Percentiles rank a stretch among this genome's conserved stretches.
These are phyloP conservation scores for Salix koriyanagi DNA, from an alignment of 345 rosid species.

Conservation along the genomic window DNA sequence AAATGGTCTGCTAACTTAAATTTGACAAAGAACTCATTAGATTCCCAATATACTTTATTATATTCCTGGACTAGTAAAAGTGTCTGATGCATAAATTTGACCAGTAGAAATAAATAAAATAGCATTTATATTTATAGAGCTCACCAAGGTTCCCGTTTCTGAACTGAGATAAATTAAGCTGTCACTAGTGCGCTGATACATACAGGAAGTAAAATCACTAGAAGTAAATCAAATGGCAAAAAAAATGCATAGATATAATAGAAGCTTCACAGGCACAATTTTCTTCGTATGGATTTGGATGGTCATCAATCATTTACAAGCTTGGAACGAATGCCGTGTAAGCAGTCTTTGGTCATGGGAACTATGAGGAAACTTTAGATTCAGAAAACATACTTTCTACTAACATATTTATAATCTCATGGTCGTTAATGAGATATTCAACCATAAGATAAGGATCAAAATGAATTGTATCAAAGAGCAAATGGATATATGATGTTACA, in stretches of 20 bases:
- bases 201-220: constrained; percentile 13
- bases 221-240: not conserved
- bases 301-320: not conserved
- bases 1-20: not conserved
- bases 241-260: not conserved
- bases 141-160: constrained; percentile 77
- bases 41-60: not conserved
- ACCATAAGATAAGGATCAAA: not conserved
- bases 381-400: not conserved
- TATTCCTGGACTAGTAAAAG: not conserved
- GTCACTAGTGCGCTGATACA: constrained; percentile 59
- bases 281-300: not conserved
- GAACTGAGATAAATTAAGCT: constrained; percentile 40
- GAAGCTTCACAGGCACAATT: not conserved
- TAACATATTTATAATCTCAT: not conserved
- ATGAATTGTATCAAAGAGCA: not conserved
- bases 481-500: not conserved
- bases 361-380: not conserved
- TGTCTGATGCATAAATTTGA: not conserved
- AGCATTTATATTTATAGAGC: constrained; percentile 23
- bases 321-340: not conserved
- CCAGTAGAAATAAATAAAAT: not conserved
- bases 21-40: not conserved
- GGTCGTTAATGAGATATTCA: not conserved
- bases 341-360: not conserved